Percentiles rank a stretch among this genome's conserved stretches.
Conservation (phyloP, 2,329 filamentous ascomycete species). For the Neonectria ditissima region DNA sequence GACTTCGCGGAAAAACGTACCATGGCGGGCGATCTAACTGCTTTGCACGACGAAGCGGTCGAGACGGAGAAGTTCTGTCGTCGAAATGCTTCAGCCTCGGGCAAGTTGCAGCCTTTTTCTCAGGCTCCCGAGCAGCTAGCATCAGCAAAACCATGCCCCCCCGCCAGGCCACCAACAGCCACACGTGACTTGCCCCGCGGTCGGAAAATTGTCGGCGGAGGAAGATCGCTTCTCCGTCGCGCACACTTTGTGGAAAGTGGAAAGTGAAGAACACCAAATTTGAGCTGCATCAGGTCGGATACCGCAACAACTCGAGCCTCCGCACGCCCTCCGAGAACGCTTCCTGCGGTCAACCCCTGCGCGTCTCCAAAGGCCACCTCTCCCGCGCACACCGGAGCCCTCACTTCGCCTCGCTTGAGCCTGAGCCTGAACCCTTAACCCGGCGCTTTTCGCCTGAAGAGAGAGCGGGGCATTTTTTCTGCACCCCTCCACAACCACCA, state of each 20-base stretch:
- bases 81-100: conserved; percentile 48
- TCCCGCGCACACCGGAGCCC: conserved; percentile 35
- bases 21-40: conserved; percentile 41
- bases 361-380: conserved; percentile 37
- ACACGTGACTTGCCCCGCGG: conserved; percentile 59
- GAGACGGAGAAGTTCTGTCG: conserved; percentile 37
- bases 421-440: conserved; percentile 30
- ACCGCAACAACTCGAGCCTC: conserved; percentile 44
- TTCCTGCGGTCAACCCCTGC: conserved; percentile 38
- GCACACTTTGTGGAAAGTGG: conserved; percentile 54
- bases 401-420: conserved; percentile 32
- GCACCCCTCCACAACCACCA: conserved; percentile 49
- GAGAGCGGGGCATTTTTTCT: conserved; percentile 54
- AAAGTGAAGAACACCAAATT: conserved; percentile 55
- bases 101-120: conserved; percentile 47
- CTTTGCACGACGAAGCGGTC: conserved; percentile 40
- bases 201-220: conserved; percentile 46
- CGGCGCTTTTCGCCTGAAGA: conserved; percentile 36
- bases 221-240: conserved; percentile 56
- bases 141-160: conserved; percentile 38
- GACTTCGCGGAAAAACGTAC: conserved; percentile 29
- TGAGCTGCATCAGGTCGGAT: conserved; percentile 46
- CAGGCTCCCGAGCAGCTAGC: conserved; percentile 41
- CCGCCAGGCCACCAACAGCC: conserved; percentile 35
- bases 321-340: conserved; percentile 44